Percentiles rank a stretch among this genome's conserved stretches.
Conservation (phyloP, 2,329 filamentous ascomycete species). For the Alternaria sp. region DNA sequence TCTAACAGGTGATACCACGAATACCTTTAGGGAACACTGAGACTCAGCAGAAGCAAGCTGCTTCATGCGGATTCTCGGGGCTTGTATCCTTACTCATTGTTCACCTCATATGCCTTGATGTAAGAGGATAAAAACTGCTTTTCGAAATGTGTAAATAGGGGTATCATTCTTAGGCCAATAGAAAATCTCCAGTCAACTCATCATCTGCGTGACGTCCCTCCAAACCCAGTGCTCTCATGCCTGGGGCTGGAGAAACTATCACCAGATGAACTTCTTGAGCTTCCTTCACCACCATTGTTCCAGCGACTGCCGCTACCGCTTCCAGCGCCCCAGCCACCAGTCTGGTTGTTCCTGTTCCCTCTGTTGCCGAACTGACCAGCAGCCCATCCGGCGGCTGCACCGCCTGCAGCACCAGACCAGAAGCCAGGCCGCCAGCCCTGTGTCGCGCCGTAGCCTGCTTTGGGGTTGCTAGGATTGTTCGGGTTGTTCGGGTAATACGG, state of each 20-base stretch:
- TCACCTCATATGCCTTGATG: no score
- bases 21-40: no score
- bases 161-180: slow-evolving; percentile 44
- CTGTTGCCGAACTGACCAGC: slow-evolving; percentile 57
- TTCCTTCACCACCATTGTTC: slow-evolving; percentile 51
- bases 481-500: slow-evolving; percentile 54
- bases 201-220: slow-evolving; percentile 65
- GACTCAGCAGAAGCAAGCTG: no score
- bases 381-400: slow-evolving; percentile 73
- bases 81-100: background rate
- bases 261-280: slow-evolving; percentile 45
- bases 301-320: slow-evolving; percentile 42
- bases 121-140: background rate
- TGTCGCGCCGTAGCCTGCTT: slow-evolving; percentile 32
- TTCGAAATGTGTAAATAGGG: slow-evolving; percentile 16
- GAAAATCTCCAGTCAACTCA: slow-evolving; percentile 4
- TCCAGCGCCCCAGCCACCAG: slow-evolving; percentile 41
- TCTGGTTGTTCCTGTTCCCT: slow-evolving; percentile 53
- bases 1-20: no score
- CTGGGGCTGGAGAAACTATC: slow-evolving; percentile 58
- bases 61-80: no score
- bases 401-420: slow-evolving; percentile 73
- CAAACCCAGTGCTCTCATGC: slow-evolving; percentile 76
- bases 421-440: slow-evolving; percentile 75
- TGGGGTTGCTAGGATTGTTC: slow-evolving; percentile 30